phyloP scores from a whole-genome alignment of 2,329 filamentous ascomycete genomes.

The Botrytis elliptica region DNA sequence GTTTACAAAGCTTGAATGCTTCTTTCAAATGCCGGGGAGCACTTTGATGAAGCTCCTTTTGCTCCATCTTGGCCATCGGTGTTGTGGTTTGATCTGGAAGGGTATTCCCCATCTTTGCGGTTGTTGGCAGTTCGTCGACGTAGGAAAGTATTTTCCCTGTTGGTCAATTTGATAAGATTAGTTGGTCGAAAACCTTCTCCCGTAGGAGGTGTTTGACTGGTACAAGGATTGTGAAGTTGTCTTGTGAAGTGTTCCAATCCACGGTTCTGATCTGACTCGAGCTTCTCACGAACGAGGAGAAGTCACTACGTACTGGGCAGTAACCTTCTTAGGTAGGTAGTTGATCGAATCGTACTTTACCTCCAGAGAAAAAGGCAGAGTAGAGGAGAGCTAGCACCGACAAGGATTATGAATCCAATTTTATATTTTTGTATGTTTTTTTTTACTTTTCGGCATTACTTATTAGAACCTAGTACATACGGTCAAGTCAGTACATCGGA shows the following conservation, averaged over 20 bases:
- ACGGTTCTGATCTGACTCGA: neutral
- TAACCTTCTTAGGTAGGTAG: neutral
- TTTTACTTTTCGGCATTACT: conserved; percentile 10
- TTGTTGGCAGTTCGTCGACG: neutral
- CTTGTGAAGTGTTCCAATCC: neutral
- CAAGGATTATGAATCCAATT: neutral
- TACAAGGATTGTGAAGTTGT: neutral
- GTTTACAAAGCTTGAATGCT: conserved; percentile 65
- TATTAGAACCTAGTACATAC: neutral
- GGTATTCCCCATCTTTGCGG: neutral
- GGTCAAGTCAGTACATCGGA: neutral
- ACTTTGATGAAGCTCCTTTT: conserved; percentile 72
- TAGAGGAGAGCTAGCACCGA: neutral
- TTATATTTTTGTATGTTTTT: neutral
- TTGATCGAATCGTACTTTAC: neutral
- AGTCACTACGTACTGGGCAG: neutral
- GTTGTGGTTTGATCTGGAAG: neutral
- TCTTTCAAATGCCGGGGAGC: conserved; percentile 69
- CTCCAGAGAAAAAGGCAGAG: neutral
- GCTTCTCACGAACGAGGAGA: neutral
- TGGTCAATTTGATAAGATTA: neutral
- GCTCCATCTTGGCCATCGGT: conserved; percentile 10
- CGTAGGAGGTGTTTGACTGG: neutral
- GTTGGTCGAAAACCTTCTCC: neutral
- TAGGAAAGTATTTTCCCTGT: neutral